Percentiles rank a stretch among this genome's conserved stretches.
Conservation (phyloP, 208 protist genomes). For the Acanthamoeba castellanii region DNA sequence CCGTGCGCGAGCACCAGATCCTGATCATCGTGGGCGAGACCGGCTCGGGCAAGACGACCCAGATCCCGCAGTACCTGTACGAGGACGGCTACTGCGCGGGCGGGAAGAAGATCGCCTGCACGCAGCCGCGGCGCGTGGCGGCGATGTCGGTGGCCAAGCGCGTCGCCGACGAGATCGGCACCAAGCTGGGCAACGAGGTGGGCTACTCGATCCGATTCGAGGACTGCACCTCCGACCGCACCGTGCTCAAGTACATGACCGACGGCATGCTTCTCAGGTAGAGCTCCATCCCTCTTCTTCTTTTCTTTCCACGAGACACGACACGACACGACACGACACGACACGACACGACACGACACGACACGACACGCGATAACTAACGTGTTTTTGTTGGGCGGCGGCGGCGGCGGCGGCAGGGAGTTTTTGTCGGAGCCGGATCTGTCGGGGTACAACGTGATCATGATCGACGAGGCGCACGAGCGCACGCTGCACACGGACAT, state of each 20-base stretch:
- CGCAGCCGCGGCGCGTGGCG: slow-evolving; percentile 96
- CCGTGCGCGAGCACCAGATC: slow-evolving; percentile 93
- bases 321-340: no score
- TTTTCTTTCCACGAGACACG: no score
- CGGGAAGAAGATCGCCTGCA: slow-evolving; percentile 94
- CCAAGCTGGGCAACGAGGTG: slow-evolving; percentile 90
- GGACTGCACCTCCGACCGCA: slow-evolving; percentile 91
- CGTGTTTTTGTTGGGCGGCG: no score
- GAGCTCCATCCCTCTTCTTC: no score
- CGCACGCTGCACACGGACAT: slow-evolving; percentile 97
- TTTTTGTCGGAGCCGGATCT: slow-evolving; percentile 96
- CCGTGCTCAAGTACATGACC: slow-evolving; percentile 95
- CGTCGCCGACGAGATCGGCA: slow-evolving; percentile 94
- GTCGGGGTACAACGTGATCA: slow-evolving; percentile 91
- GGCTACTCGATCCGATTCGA: slow-evolving; percentile 91
- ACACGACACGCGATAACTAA: no score
- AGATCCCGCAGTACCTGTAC: slow-evolving; percentile 94
- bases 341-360: no score
- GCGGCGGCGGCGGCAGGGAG: slow-evolving; percentile 90
- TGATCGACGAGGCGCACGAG: slow-evolving; percentile 97
- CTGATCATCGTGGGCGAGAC: slow-evolving; percentile 93
- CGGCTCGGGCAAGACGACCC: slow-evolving; percentile 96
- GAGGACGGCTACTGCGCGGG: slow-evolving; percentile 88
- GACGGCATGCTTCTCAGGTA: slow-evolving; percentile 94
- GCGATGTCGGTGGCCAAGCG: slow-evolving; percentile 96